Evolutionary conservation across 1,284 basidiomycete species (phyloP).

Genomic region (Fomitopsis pinicola): DNA sequence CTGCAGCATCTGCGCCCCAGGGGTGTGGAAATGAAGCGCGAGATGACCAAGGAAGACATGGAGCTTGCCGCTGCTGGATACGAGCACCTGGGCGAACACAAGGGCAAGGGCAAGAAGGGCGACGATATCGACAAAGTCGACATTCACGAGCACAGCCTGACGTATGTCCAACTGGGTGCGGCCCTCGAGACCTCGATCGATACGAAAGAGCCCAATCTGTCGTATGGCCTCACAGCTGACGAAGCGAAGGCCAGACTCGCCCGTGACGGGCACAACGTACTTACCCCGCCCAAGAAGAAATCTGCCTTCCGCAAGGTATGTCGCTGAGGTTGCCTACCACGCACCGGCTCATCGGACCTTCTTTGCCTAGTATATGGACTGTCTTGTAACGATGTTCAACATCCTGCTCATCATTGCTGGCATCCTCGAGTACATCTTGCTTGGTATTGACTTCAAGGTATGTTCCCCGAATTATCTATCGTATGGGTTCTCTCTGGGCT

Average conservation of each 20-base stretch:
- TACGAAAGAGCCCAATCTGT: conserved; percentile 45
- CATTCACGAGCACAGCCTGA: conserved; percentile 49
- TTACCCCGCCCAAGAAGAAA: conserved; percentile 67
- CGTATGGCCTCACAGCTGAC: conserved; percentile 45
- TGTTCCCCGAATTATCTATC: conserved; percentile 2
- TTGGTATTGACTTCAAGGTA: conserved; percentile 60
- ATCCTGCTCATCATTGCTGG: conserved; percentile 61
- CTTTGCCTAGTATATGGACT: conserved; percentile 51
- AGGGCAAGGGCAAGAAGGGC: conserved; percentile 32
- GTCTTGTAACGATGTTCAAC: conserved; percentile 64
- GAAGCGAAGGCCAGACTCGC: conserved; percentile 53
- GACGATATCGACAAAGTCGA: conserved; percentile 40
- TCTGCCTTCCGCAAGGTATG: conserved; percentile 58
- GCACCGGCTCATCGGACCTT: conserved; percentile 6
- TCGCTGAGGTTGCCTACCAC: conserved; percentile 3
- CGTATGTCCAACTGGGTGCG: conserved; percentile 37
- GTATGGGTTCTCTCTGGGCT: not conserved
- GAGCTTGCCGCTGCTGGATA: conserved; percentile 67
- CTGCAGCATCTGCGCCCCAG: conserved; percentile 35
- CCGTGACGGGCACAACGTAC: conserved; percentile 53
- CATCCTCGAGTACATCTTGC: conserved; percentile 58
- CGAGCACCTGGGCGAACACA: conserved; percentile 49
- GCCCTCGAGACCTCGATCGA: conserved; percentile 48
- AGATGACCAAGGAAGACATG: conserved; percentile 62
- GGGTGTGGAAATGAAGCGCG: conserved; percentile 54